These are phyloP conservation scores for Henningerozyma blattae DNA, from an alignment of 805 yeast species.

Conservation along the genomic window DNA sequence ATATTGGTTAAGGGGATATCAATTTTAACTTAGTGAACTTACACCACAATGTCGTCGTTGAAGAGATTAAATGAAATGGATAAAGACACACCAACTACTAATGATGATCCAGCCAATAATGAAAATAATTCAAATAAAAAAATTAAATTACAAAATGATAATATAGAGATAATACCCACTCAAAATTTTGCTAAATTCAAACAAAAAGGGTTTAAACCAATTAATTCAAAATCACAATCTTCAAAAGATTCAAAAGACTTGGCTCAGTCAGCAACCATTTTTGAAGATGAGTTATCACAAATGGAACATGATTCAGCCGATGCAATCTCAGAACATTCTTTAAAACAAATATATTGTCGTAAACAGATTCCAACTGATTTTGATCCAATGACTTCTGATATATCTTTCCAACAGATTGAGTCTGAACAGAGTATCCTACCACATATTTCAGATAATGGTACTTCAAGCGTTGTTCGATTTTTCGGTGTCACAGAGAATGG, in stretches of 20 bases:
- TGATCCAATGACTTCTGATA: slow-evolving; percentile 36
- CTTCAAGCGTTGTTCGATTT: slow-evolving; percentile 57
- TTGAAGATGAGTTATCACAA: slow-evolving; percentile 20
- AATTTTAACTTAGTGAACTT: no score
- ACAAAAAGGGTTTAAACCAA: slow-evolving; percentile 20
- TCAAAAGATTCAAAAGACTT: no score
- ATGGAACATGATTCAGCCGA: slow-evolving; percentile 22
- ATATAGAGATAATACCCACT: slow-evolving; percentile 24
- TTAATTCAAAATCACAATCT: slow-evolving; percentile 14
- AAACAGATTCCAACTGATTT: slow-evolving; percentile 43
- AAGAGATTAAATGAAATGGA: no score
- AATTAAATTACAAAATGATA: no score
- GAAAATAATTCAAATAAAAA: no score
- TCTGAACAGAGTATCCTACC: slow-evolving; percentile 65
- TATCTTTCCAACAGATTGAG: slow-evolving; percentile 83
- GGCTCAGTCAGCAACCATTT: slow-evolving; percentile 14
- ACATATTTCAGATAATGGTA: slow-evolving; percentile 25
- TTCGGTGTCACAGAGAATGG: slow-evolving; percentile 91
- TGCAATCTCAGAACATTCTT: slow-evolving; percentile 13
- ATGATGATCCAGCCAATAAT: no score
- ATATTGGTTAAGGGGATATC: no score
- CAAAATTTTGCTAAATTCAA: slow-evolving; percentile 20
- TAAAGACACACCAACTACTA: no score
- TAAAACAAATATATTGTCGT: slow-evolving; percentile 37
- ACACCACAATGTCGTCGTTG: no score